Conservation (phyloP, 2,329 filamentous ascomycete genomes). For the Diaporthe citriasiana region DNA sequence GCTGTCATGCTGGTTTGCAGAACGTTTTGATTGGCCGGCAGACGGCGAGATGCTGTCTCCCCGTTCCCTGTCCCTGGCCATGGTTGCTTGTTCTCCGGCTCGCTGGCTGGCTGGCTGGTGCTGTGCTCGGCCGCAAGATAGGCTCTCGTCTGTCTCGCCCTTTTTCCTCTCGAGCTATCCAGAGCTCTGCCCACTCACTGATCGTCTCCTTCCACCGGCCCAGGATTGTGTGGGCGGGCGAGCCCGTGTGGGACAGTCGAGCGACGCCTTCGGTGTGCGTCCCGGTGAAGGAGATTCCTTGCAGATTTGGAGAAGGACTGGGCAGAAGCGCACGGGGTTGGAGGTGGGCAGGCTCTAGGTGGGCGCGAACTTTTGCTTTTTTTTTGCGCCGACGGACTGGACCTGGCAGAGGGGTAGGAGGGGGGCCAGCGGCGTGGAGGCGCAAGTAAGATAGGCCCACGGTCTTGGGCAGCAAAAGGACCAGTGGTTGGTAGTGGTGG, state of each 20-base stretch:
- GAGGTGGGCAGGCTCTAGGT: constrained; percentile 2
- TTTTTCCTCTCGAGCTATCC: constrained; percentile 16
- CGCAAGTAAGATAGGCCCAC: background rate
- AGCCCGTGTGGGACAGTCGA: constrained; percentile 15
- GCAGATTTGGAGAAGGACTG: constrained; percentile 33
- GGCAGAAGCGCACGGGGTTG: constrained; percentile 18
- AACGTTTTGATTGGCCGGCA: constrained; percentile 70
- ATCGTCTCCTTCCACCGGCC: constrained; percentile 7
- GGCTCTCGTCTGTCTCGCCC: constrained; percentile 9
- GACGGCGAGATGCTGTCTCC: constrained; percentile 59
- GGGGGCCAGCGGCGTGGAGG: background rate
- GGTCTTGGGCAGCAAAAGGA: background rate
- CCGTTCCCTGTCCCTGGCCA: constrained; percentile 60
- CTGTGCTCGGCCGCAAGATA: constrained; percentile 1
- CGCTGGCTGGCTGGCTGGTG: constrained; percentile 6
- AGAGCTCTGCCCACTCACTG: constrained; percentile 13
- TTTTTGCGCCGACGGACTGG: constrained; percentile 35
- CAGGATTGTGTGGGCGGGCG: constrained; percentile 30
- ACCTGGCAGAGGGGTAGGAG: constrained; percentile 6
- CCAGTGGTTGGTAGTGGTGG: background rate
- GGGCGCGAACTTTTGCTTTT: constrained; percentile 33
- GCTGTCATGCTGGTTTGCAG: constrained; percentile 55
- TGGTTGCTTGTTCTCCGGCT: constrained; percentile 42
- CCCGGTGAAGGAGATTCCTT: constrained; percentile 22
- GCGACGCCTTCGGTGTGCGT: constrained; percentile 19